Conservation (phyloP, 495 filamentous ascomycete genomes). For the Hypoxylon fragiforme region DNA sequence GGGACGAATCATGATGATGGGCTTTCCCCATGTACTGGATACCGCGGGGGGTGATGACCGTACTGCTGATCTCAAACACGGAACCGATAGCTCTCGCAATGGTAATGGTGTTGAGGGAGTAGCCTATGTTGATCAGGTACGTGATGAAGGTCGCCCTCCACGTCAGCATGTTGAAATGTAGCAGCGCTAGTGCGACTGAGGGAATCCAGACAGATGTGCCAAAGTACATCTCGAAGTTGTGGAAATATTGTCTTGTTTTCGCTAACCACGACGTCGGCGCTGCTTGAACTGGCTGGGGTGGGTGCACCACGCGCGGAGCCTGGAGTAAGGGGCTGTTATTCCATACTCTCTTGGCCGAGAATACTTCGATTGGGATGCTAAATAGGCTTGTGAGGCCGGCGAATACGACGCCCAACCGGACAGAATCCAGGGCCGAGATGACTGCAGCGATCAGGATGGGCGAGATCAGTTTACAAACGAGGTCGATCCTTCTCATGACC, state of each 20-base stretch:
- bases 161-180: constrained; percentile 63
- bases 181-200: constrained; percentile 56
- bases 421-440: constrained; percentile 47
- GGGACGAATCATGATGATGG: not conserved
- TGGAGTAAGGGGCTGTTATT: constrained; percentile 37
- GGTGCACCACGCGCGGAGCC: constrained; percentile 28
- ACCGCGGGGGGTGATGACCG: constrained; percentile 46
- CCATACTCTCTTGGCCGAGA: constrained; percentile 46
- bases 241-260: constrained; percentile 21
- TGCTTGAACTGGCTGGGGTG: constrained; percentile 6
- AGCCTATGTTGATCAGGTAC: constrained; percentile 59
- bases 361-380: constrained; percentile 42
- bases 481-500: constrained; percentile 70
- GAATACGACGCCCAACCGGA: constrained; percentile 52
- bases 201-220: constrained; percentile 52
- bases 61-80: constrained; percentile 55
- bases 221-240: constrained; percentile 48
- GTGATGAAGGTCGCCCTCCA: constrained; percentile 63
- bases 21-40: constrained; percentile 41
- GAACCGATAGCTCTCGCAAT: constrained; percentile 56
- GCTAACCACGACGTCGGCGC: constrained; percentile 24
- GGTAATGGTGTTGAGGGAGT: constrained; percentile 56
- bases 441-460: constrained; percentile 62
- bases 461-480: constrained; percentile 68
- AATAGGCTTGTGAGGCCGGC: constrained; percentile 43